Percentiles rank a stretch among this genome's conserved stretches.
Evolutionary conservation across 352 stramenopile genomes (phyloP).

Genomic region (Thraustochytrium sp.): DNA sequence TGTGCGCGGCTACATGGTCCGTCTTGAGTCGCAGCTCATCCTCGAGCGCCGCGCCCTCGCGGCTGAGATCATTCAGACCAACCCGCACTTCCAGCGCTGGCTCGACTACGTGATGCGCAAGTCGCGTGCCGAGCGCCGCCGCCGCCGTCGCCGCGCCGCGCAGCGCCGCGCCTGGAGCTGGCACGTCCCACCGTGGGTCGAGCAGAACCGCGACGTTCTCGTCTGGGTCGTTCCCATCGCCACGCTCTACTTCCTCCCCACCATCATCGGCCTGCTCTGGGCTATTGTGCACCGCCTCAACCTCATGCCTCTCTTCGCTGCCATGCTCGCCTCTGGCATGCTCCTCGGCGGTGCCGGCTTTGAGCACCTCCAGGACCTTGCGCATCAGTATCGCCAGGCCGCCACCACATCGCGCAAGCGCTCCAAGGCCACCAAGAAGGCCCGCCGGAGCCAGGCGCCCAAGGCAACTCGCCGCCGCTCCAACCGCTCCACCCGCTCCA

Average conservation of each 20-base stretch:
- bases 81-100: conserved; percentile 36
- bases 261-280: neutral
- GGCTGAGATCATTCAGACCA: conserved; percentile 37
- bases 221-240: neutral
- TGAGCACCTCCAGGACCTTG: neutral
- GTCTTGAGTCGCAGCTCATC: neutral
- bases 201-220: conserved; percentile 6
- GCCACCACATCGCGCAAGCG: neutral
- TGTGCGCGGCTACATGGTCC: conserved; percentile 6
- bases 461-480: no score
- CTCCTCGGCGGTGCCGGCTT: neutral
- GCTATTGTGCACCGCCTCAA: neutral
- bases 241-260: neutral
- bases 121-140: conserved; percentile 1
- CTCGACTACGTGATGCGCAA: conserved; percentile 40
- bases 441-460: no score
- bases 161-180: neutral
- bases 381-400: neutral
- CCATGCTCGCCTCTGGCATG: neutral
- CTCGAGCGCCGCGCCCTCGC: conserved; percentile 16
- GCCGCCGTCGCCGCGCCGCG: neutral
- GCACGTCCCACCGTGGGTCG: neutral
- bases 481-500: no score
- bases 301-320: neutral
- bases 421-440: neutral